Evolutionary conservation across 345 rosid genomes (phyloP), one percentile per base, ranked within the genome.

Genomic region (Sonneratia alba): DNA sequence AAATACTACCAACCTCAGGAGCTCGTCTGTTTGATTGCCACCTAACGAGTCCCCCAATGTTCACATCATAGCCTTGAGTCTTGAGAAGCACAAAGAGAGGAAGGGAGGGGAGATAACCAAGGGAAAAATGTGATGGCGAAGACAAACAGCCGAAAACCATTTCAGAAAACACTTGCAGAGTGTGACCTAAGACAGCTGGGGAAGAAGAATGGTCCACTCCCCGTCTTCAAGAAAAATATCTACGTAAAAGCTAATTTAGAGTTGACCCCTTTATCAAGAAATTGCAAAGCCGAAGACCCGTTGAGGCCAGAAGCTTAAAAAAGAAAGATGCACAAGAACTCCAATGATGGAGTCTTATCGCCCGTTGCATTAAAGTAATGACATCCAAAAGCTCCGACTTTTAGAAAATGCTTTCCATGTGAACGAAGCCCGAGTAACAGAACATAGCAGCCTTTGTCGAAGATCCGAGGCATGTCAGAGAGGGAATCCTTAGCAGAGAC

Each of bases 391-490:
- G 63, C 6, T 22, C 63, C 63, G 2, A n/a, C 63, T 57, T 57
- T 51, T 19, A 36, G 32, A 57, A 43, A 57, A 70, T 70, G 66
- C 51, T 36, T 57, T 42, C 49, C 27, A 18, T 47, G 47, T 16
- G 56, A 43, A 45, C 10, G 42, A 43, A 73, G 18, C 67, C 67
- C 45, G 45, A 36, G 73, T 64, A 55, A n/a, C 53, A 53, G 37
- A 61, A 3, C 66, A 27, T 7, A 61, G 66, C 66, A 61, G 57
- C 57, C 22, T 18, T 61, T 72, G 13, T 34, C 47, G 70, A 57
- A 74, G 68, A 74, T 69, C 72, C 61, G 77, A 63, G 47, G 72
- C 36, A 32, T 75, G 78, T 75, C 78, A 75, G 74, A 62, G 38
- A 12, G 18, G 66, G 13, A 62, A 27, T 34, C 34, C 11, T 47